Conservation (phyloP, 352 stramenopile species). For the Globisporangium alternatum region DNA sequence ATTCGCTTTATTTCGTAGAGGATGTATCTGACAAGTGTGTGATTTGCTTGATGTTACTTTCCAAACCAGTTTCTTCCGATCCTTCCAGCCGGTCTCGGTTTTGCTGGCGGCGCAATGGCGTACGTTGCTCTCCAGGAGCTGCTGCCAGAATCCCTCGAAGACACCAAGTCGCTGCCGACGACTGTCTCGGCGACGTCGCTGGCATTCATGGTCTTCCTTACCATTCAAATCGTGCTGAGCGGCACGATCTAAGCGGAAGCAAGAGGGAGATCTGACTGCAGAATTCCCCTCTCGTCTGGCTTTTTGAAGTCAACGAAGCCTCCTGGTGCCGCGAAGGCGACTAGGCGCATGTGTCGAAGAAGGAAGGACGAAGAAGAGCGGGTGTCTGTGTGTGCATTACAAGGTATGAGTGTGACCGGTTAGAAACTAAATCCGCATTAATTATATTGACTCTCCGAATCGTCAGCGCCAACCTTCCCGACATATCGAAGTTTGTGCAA, state of each 20-base stretch:
- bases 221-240: constrained; percentile 76
- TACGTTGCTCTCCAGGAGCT: constrained; percentile 92
- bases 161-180: constrained; percentile 74
- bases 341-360: background rate
- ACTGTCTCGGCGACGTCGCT: constrained; percentile 67
- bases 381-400: constrained; percentile 3
- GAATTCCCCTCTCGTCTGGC: background rate
- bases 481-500: background rate
- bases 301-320: background rate
- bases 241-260: constrained; percentile 27
- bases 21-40: background rate
- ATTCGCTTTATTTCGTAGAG: background rate
- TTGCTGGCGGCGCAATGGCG: constrained; percentile 96
- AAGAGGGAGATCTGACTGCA: background rate
- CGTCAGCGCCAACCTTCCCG: background rate
- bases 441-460: constrained; percentile 11
- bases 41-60: background rate
- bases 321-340: background rate
- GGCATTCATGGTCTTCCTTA: constrained; percentile 82
- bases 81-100: constrained; percentile 94
- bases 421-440: constrained; percentile 13
- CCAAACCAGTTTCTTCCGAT: constrained; percentile 90
- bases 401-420: constrained; percentile 12
- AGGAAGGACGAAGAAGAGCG: background rate
- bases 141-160: constrained; percentile 77